phyloP scores from a whole-genome alignment of 495 filamentous ascomycete genomes.

The Daldinia loculata region DNA sequence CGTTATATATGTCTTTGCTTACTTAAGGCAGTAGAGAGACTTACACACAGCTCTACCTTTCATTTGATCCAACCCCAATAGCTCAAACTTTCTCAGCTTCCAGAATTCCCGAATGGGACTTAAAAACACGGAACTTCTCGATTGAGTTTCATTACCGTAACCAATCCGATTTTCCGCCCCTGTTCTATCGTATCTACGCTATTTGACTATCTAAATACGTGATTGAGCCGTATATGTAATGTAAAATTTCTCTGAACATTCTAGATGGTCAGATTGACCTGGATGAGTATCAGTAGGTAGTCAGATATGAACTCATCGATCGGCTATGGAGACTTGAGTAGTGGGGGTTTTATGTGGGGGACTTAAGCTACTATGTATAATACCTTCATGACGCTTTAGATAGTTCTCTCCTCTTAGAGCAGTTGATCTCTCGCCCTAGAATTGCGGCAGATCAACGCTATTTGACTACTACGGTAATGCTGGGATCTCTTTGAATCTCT shows the following conservation, averaged over 20 bases:
- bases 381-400: constrained; percentile 25
- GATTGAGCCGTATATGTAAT: background rate
- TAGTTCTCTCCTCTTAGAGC: constrained; percentile 3
- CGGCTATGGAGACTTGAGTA: constrained; percentile 5
- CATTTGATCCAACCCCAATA: background rate
- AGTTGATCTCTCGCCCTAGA: constrained; percentile 3
- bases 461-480: constrained; percentile 2
- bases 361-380: background rate
- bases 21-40: background rate
- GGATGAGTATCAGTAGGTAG: background rate
- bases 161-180: background rate
- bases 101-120: constrained; percentile 28
- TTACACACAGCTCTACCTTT: background rate
- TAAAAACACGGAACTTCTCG: constrained; percentile 24
- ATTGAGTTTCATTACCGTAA: constrained; percentile 26
- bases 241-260: background rate
- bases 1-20: background rate
- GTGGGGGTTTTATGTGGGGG: constrained; percentile 26
- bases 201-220: background rate
- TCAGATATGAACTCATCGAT: constrained; percentile 24
- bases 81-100: constrained; percentile 25
- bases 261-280: constrained; percentile 10
- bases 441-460: constrained; percentile 12
- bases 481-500: background rate
- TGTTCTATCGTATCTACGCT: background rate